phyloP scores from a whole-genome alignment of 805 yeast species.

The Kodamaea sagamina region DNA sequence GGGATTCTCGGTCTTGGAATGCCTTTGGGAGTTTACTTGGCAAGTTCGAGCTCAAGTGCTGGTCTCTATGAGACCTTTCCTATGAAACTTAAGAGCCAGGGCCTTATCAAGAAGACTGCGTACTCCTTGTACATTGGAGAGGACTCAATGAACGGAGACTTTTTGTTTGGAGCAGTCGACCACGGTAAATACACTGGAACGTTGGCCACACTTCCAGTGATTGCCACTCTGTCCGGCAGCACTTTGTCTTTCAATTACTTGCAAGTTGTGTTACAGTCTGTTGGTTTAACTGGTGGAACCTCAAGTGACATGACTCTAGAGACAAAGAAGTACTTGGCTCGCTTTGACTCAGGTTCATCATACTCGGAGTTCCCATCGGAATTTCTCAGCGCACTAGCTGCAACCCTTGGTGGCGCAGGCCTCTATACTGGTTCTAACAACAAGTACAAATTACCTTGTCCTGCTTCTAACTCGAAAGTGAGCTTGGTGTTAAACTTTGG shows the following conservation, averaged over 20 bases:
- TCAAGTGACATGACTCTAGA: neutral
- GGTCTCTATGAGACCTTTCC: slow-evolving; percentile 69
- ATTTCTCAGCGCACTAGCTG: neutral
- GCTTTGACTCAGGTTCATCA: neutral
- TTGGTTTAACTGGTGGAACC: no score
- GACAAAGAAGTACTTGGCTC: neutral
- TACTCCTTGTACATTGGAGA: slow-evolving; percentile 64
- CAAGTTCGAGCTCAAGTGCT: neutral
- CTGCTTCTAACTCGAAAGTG: neutral
- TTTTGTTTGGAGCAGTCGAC: slow-evolving; percentile 75
- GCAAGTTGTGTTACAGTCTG: no score
- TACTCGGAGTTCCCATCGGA: neutral
- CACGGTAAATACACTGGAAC: slow-evolving; percentile 59
- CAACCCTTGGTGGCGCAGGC: neutral
- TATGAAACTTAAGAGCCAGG: slow-evolving; percentile 54
- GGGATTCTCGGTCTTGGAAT: slow-evolving; percentile 3
- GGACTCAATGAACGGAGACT: slow-evolving; percentile 46
- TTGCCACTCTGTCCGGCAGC: slow-evolving; percentile 29
- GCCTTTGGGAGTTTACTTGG: neutral
- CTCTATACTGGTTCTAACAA: neutral
- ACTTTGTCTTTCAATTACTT: no score
- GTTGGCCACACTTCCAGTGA: slow-evolving; percentile 24
- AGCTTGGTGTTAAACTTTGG: slow-evolving; percentile 8
- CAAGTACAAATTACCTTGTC: neutral
- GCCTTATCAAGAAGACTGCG: slow-evolving; percentile 53